Evolutionary conservation across 2,329 filamentous ascomycete species (phyloP).

Genomic region (Diaporthe sp.): DNA sequence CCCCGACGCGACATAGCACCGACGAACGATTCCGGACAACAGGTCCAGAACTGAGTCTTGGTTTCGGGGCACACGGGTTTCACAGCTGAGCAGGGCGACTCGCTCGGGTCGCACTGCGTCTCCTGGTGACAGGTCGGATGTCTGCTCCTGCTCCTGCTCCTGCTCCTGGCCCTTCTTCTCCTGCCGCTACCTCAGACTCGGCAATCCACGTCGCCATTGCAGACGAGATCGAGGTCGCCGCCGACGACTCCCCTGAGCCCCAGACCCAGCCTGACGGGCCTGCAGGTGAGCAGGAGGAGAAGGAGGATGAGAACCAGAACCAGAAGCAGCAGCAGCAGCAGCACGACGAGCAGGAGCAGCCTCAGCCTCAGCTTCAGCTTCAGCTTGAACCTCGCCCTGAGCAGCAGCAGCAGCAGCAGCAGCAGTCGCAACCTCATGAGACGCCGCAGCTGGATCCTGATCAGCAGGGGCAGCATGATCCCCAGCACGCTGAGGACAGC

Average conservation of each 20-base stretch:
- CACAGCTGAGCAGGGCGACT: slow-evolving; percentile 30
- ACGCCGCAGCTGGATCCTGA: slow-evolving; percentile 13
- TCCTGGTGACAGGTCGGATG: slow-evolving; percentile 34
- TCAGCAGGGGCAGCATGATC: slow-evolving; percentile 24
- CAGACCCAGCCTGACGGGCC: slow-evolving; percentile 4
- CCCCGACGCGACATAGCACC: slow-evolving; percentile 10
- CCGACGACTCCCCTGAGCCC: slow-evolving; percentile 7
- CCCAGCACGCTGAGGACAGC: slow-evolving; percentile 21
- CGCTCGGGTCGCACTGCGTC: slow-evolving; percentile 31
- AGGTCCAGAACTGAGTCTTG: slow-evolving; percentile 18
- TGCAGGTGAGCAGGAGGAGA: slow-evolving; percentile 14
- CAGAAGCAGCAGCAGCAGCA: slow-evolving; percentile 8
- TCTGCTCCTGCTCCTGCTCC: slow-evolving; percentile 23
- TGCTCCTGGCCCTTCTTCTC: not conserved
- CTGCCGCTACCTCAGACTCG: slow-evolving; percentile 30
- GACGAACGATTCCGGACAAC: slow-evolving; percentile 1
- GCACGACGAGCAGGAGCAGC: not conserved
- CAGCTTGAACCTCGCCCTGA: not conserved
- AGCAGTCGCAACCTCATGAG: slow-evolving; percentile 1
- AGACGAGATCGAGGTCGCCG: slow-evolving; percentile 35
- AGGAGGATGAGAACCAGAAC: not conserved
- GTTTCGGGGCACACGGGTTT: slow-evolving; percentile 22
- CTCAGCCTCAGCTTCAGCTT: slow-evolving; percentile 5
- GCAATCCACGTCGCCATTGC: slow-evolving; percentile 34
- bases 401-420: not conserved